Evolutionary conservation across 106 monocot species (phyloP).

Genomic region (Vanilla planifolia): DNA sequence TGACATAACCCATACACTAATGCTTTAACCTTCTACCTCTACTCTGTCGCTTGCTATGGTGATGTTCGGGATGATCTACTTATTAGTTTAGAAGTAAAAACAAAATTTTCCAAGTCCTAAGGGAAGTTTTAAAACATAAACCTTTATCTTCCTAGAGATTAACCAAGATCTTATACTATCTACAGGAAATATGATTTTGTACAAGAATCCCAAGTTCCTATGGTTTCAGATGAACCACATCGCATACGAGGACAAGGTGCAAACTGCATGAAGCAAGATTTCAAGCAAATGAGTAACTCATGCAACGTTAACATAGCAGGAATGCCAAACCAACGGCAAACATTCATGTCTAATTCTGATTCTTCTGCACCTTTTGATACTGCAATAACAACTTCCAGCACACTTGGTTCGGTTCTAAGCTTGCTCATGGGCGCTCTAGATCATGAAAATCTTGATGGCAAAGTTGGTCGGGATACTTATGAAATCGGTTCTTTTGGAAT

Average conservation of each 20-base stretch:
- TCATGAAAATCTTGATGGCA: conserved; percentile 25
- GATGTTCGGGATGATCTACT: not conserved
- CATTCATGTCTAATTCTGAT: conserved; percentile 38
- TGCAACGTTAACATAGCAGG: conserved; percentile 23
- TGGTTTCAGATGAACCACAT: not conserved
- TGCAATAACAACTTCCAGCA: conserved; percentile 22
- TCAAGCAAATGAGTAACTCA: conserved; percentile 12
- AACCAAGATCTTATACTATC: not conserved
- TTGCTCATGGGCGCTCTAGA: conserved; percentile 56
- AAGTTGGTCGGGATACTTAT: conserved; percentile 16
- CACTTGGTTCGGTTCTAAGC: conserved; percentile 50
- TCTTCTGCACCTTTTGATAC: conserved; percentile 34
- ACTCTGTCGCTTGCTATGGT: not conserved
- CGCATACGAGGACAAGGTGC: not conserved
- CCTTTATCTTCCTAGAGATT: too few species aligned
- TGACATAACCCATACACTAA: too few species aligned
- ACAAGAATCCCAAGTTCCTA: not conserved
- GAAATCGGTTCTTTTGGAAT: conserved; percentile 25
- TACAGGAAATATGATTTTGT: not conserved
- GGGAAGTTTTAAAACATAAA: too few species aligned
- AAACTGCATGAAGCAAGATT: conserved; percentile 11
- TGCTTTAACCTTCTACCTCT: not conserved
- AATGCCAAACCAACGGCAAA: conserved; percentile 16
- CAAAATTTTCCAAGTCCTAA: not conserved
- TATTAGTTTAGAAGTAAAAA: not conserved